Evolutionary conservation across 2,329 filamentous ascomycete genomes (phyloP).

Genomic region (Whalleya microplaca): DNA sequence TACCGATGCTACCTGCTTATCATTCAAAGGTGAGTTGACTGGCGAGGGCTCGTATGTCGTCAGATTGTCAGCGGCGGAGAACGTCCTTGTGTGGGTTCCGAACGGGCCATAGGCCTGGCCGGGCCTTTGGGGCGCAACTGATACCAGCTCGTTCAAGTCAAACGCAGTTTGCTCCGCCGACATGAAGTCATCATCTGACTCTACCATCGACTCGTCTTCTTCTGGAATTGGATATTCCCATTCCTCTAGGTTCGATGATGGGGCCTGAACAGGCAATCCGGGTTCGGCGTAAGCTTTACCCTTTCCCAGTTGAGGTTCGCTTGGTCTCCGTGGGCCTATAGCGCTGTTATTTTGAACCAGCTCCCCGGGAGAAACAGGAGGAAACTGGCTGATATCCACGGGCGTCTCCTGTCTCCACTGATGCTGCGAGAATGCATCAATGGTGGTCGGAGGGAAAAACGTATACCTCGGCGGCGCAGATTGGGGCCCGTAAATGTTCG

Average conservation of each 20-base stretch:
- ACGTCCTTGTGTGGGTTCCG: slow-evolving; percentile 52
- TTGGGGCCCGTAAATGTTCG: slow-evolving; percentile 28
- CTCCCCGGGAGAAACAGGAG: slow-evolving; percentile 21
- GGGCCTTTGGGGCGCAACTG: slow-evolving; percentile 42
- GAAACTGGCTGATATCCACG: slow-evolving; percentile 30
- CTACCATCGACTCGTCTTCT: slow-evolving; percentile 63
- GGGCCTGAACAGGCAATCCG: slow-evolving; percentile 7
- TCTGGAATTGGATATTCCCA: slow-evolving; percentile 56
- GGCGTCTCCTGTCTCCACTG: slow-evolving; percentile 31
- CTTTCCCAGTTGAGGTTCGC: slow-evolving; percentile 19
- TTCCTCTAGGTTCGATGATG: slow-evolving; percentile 25
- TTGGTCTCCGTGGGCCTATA: slow-evolving; percentile 14
- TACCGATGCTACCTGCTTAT: slow-evolving; percentile 77
- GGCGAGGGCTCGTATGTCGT: slow-evolving; percentile 69
- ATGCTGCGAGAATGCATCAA: slow-evolving; percentile 32
- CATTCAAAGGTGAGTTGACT: slow-evolving; percentile 73
- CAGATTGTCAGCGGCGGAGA: slow-evolving; percentile 56
- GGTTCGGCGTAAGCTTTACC: slow-evolving; percentile 25
- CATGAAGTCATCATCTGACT: slow-evolving; percentile 23
- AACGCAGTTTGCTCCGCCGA: slow-evolving; percentile 33
- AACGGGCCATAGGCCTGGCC: slow-evolving; percentile 44
- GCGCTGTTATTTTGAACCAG: slow-evolving; percentile 15
- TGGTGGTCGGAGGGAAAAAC: slow-evolving; percentile 36
- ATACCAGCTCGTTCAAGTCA: slow-evolving; percentile 45
- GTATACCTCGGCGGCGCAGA: slow-evolving; percentile 32